Percentiles rank a stretch among this genome's conserved stretches.
Evolutionary conservation across 208 protist species (phyloP).

Genomic region (Leishmania guyanensis): DNA sequence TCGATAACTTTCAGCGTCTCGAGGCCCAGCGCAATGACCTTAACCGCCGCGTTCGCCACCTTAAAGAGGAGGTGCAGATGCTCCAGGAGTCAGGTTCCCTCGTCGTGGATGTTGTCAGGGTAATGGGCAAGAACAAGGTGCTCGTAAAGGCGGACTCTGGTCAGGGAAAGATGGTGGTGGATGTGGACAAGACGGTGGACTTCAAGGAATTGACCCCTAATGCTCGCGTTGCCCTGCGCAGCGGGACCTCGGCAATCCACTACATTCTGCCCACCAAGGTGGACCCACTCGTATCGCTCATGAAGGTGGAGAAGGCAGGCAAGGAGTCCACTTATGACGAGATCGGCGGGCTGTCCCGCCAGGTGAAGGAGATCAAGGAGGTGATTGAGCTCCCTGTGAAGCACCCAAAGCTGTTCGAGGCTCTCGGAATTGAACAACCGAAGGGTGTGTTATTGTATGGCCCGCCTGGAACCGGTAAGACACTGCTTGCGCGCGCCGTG

Average conservation of each 20-base stretch:
- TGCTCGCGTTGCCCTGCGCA: slow-evolving; percentile 97
- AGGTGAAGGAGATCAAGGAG: slow-evolving; percentile 97
- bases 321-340: slow-evolving; percentile 99
- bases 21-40: slow-evolving; percentile 90
- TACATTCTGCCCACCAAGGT: slow-evolving; percentile 99
- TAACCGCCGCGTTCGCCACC: slow-evolving; percentile 94
- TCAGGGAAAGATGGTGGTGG: slow-evolving; percentile 99
- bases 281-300: slow-evolving; percentile 98
- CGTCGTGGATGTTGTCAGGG: slow-evolving; percentile 99
- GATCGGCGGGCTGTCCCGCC: slow-evolving; percentile 99
- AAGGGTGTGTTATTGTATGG: slow-evolving; percentile 99
- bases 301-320: slow-evolving; percentile 99
- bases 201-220: slow-evolving; percentile 93
- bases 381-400: slow-evolving; percentile 87
- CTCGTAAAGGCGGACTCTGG: slow-evolving; percentile 95
- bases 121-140: slow-evolving; percentile 98
- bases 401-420: slow-evolving; percentile 99
- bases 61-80: slow-evolving; percentile 99
- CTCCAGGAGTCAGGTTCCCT: slow-evolving; percentile 97
- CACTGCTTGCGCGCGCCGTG: slow-evolving; percentile 98
- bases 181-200: slow-evolving; percentile 97
- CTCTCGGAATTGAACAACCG: slow-evolving; percentile 99
- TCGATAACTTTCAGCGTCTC: slow-evolving; percentile 87
- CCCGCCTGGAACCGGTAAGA: slow-evolving; percentile 97
- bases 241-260: slow-evolving; percentile 97